Percentiles rank a stretch among this genome's conserved stretches.
Evolutionary conservation across 345 rosid genomes (phyloP).

Genomic region (Microcos paniculata): DNA sequence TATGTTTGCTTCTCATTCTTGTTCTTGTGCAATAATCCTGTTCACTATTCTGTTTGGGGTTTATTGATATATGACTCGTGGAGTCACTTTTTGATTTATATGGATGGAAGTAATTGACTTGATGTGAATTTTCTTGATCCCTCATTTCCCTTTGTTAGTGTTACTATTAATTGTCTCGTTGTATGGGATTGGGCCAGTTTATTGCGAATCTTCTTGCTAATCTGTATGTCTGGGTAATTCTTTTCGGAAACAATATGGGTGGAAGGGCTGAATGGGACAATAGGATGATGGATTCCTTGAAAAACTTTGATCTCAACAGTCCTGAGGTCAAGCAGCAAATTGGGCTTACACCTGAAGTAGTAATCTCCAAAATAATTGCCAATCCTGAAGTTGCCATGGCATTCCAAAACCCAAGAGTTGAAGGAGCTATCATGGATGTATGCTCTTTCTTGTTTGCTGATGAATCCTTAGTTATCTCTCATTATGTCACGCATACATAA

Average conservation of each 20-base stretch:
- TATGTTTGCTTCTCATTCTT: conserved; percentile 10
- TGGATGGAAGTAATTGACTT: not conserved
- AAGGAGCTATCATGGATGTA: conserved; percentile 95
- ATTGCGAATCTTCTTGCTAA: conserved; percentile 7
- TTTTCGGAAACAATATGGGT: conserved; percentile 70
- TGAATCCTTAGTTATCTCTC: not conserved
- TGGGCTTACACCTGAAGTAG: conserved; percentile 97
- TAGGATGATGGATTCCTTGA: conserved; percentile 76
- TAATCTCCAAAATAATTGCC: conserved; percentile 84
- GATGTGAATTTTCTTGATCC: not conserved
- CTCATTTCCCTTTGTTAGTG: not conserved
- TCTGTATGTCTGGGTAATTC: not conserved
- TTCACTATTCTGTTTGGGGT: not conserved
- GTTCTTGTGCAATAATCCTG: not conserved
- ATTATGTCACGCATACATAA: not conserved
- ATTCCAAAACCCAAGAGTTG: conserved; percentile 93
- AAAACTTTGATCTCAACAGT: conserved; percentile 83
- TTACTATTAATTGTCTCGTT: not conserved
- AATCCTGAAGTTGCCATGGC: conserved; percentile 93
- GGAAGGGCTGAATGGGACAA: conserved; percentile 85
- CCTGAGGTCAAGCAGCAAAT: conserved; percentile 95
- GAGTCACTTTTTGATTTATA: not conserved
- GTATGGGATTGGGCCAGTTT: not conserved
- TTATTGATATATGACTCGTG: not conserved
- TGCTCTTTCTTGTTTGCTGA: conserved; percentile 27